Evolutionary conservation across 1,284 basidiomycete species (phyloP).

Genomic region (Sanguinoderma infundibulare): DNA sequence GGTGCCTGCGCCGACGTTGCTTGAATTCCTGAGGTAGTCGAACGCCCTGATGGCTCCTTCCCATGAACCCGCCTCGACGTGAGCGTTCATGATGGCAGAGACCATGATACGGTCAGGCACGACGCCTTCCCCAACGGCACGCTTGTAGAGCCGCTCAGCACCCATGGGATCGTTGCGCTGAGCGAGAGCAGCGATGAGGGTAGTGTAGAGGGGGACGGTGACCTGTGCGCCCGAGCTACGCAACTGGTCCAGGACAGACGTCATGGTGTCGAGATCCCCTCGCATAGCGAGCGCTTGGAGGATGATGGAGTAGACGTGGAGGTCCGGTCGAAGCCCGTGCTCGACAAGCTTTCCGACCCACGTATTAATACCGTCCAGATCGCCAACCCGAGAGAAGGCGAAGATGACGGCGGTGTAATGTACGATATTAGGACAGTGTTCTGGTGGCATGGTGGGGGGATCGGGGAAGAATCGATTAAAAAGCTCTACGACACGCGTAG

Average conservation of each 20-base stretch:
- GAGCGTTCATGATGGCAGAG: conserved; percentile 80
- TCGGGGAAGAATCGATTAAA: conserved; percentile 61
- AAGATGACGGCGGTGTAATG: conserved; percentile 65
- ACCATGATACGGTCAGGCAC: conserved; percentile 69
- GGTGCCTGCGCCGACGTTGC: conserved; percentile 42
- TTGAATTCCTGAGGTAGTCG: conserved; percentile 61
- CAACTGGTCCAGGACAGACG: conserved; percentile 69
- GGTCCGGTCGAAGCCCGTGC: conserved; percentile 55
- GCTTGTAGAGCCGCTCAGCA: conserved; percentile 72
- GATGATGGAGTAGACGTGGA: conserved; percentile 63
- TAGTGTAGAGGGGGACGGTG: conserved; percentile 65
- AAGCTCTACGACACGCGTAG: conserved; percentile 46
- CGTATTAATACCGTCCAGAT: conserved; percentile 54
- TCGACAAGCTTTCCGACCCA: conserved; percentile 63
- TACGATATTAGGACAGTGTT: conserved; percentile 44
- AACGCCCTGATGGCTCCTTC: conserved; percentile 73
- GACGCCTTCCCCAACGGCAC: conserved; percentile 64
- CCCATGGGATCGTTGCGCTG: conserved; percentile 67
- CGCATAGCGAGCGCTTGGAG: conserved; percentile 63
- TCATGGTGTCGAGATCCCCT: conserved; percentile 61
- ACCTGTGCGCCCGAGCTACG: conserved; percentile 52
- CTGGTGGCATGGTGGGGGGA: conserved; percentile 17
- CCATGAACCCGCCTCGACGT: conserved; percentile 86
- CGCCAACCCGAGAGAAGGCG: conserved; percentile 54
- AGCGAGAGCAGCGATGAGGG: conserved; percentile 73